These are phyloP conservation scores for Acacia melanoxylon DNA, from an alignment of 306 rosid genomes.

Conservation along the genomic window DNA sequence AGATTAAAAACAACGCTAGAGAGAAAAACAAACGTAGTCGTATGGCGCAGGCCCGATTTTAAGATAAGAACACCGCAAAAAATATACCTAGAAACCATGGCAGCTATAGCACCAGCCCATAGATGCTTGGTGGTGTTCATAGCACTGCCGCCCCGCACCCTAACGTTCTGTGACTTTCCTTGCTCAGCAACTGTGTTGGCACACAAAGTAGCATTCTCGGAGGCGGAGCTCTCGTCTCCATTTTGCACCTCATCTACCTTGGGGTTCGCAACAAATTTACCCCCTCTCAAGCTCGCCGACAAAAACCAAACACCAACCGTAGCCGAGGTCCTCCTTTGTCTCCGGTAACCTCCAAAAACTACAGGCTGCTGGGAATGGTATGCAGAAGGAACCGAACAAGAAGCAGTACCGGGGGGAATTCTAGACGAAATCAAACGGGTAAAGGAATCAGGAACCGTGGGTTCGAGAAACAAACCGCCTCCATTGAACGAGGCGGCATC, in stretches of 20 bases:
- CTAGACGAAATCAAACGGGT: slow-evolving; percentile 42
- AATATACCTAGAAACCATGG: slow-evolving; percentile 93
- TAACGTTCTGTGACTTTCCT: slow-evolving; percentile 36
- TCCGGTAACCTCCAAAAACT: slow-evolving; percentile 27
- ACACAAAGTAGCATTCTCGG: slow-evolving; percentile 35
- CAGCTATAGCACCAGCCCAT: slow-evolving; percentile 97
- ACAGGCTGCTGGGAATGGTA: slow-evolving; percentile 19
- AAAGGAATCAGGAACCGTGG: slow-evolving; percentile 52
- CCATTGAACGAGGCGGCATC: slow-evolving; percentile 32
- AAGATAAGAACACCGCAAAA: background rate
- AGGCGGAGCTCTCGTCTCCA: slow-evolving; percentile 50
- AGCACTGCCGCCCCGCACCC: slow-evolving; percentile 53
- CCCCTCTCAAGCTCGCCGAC: slow-evolving; percentile 66
- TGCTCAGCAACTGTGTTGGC: slow-evolving; percentile 27
- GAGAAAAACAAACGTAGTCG: background rate
- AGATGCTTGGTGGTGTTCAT: slow-evolving; percentile 87
- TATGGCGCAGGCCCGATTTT: background rate
- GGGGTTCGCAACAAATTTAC: slow-evolving; percentile 45
- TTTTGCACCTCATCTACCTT: slow-evolving; percentile 45
- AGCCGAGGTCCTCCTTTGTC: slow-evolving; percentile 26
- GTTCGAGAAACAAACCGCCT: slow-evolving; percentile 79
- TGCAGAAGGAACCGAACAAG: slow-evolving; percentile 19
- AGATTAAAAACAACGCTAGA: background rate
- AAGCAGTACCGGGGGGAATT: slow-evolving; percentile 24
- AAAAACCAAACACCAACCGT: slow-evolving; percentile 47